phyloP scores from a whole-genome alignment of 305 asterid species.

The Galium porrigens region DNA sequence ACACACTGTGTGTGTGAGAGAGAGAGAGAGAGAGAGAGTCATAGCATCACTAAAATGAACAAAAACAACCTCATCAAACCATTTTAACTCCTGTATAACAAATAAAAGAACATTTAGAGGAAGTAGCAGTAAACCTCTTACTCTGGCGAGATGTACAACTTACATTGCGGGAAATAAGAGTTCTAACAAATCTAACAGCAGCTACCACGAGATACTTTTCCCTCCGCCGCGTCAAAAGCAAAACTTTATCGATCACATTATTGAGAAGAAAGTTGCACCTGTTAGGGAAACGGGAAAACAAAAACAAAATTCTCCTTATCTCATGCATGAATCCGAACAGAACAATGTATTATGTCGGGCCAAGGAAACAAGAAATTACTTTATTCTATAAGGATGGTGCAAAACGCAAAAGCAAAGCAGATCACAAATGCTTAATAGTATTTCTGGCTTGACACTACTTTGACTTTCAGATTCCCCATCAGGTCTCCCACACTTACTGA shows the following conservation, averaged over 20 bases:
- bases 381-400: conserved; percentile 90
- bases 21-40: background rate
- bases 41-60: background rate
- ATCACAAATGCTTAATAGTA: conserved; percentile 72
- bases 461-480: conserved; percentile 35
- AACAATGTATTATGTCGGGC: conserved; percentile 12
- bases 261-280: conserved; percentile 86
- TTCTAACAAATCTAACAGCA: conserved; percentile 80
- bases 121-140: background rate
- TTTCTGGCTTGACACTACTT: conserved; percentile 64
- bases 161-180: conserved; percentile 82
- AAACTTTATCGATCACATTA: conserved; percentile 70
- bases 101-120: background rate
- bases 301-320: conserved; percentile 5
- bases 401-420: conserved; percentile 84
- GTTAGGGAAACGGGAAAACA: conserved; percentile 16
- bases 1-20: too few relatives aligned
- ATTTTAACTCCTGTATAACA: background rate
- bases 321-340: conserved; percentile 9
- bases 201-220: conserved; percentile 88
- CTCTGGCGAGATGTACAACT: conserved; percentile 21
- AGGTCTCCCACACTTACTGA: conserved; percentile 30
- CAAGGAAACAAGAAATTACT: conserved; percentile 37
- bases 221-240: conserved; percentile 67
- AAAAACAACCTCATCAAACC: background rate